phyloP scores from a whole-genome alignment of 371 early-diverging fungal genomes.

The Saksenaea vasiformis region DNA sequence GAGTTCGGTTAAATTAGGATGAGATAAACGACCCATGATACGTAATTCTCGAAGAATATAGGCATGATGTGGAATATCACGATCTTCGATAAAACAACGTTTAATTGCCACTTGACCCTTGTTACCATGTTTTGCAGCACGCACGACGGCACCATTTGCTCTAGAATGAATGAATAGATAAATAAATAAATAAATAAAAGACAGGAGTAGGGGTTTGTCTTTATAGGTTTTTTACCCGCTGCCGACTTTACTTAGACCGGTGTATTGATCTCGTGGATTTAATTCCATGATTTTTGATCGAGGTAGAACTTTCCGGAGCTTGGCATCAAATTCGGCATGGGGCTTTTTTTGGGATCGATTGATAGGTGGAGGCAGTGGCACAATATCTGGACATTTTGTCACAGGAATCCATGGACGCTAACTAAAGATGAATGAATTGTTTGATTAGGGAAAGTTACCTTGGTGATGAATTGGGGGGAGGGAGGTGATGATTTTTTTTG shows the following conservation, averaged over 20 bases:
- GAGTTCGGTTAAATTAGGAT: constrained; percentile 41
- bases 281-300: constrained; percentile 41
- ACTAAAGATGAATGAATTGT: too few species aligned
- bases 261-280: constrained; percentile 43
- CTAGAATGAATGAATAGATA: constrained; percentile 7
- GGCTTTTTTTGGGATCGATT: constrained; percentile 27
- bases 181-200: not conserved
- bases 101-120: constrained; percentile 50
- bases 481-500: constrained; percentile 5
- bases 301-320: constrained; percentile 49
- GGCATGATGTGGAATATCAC: constrained; percentile 43
- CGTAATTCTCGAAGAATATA: constrained; percentile 49
- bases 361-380: constrained; percentile 46
- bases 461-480: not conserved
- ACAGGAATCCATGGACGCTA: constrained; percentile 53
- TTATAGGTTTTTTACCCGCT: too few species aligned
- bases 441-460: not conserved
- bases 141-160: constrained; percentile 36
- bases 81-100: constrained; percentile 52
- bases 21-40: constrained; percentile 50
- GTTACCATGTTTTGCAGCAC: constrained; percentile 21
- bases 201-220: too few species aligned
- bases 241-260: constrained; percentile 43
- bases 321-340: constrained; percentile 47
- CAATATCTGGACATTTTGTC: constrained; percentile 35